phyloP scores from a whole-genome alignment of 441 rosid species.

The Gossypium gossypioides region DNA sequence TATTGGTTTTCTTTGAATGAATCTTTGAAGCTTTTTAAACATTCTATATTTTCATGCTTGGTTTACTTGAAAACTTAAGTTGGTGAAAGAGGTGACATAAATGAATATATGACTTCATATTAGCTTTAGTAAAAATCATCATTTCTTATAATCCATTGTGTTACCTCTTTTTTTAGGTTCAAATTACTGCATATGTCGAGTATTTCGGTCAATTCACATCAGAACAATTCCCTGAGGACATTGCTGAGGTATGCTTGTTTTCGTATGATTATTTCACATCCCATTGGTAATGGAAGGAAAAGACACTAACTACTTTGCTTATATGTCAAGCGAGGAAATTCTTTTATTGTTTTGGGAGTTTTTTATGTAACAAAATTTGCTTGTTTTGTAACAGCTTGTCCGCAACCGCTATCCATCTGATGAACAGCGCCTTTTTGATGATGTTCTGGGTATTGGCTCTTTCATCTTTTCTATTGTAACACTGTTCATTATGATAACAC shows the following conservation, averaged over 20 bases:
- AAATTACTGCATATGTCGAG: conserved; percentile 87
- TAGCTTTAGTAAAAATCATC: neutral
- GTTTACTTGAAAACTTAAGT: neutral
- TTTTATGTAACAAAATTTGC: conserved; percentile 6
- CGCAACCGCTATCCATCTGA: conserved; percentile 78
- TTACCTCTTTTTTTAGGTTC: conserved; percentile 41
- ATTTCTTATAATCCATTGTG: neutral
- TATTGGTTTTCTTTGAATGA: neutral
- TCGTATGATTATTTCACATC: neutral
- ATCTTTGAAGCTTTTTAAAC: neutral
- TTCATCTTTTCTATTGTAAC: neutral
- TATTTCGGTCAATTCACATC: conserved; percentile 92
- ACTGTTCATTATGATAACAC: neutral
- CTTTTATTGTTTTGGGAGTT: neutral
- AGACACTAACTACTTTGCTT: neutral
- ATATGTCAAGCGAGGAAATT: conserved; percentile 1
- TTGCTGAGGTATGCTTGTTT: conserved; percentile 65
- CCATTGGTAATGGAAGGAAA: neutral
- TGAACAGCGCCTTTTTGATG: conserved; percentile 82
- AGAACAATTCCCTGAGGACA: conserved; percentile 87
- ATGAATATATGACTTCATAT: neutral
- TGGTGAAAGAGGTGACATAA: neutral
- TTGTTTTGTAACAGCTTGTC: conserved; percentile 56
- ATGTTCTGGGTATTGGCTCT: conserved; percentile 68
- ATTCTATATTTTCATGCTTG: neutral